phyloP scores from a whole-genome alignment of 805 yeast species.

The Suhomyces faveliae region DNA sequence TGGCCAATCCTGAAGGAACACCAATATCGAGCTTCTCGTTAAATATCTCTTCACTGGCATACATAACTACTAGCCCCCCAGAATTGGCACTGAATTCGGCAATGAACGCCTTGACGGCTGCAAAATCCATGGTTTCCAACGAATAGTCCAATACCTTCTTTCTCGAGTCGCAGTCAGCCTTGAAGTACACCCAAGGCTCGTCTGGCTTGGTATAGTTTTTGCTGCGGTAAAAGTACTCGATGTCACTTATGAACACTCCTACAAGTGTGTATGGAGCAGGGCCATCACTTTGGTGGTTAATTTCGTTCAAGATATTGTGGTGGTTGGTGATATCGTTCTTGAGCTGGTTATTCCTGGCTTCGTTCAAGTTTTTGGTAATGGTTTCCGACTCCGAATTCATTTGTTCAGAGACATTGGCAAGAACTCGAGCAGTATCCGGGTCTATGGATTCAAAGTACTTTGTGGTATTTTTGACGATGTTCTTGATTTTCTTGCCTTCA shows the following conservation, averaged over 20 bases:
- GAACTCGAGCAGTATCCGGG: conserved; percentile 15
- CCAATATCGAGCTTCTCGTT: conserved; percentile 3
- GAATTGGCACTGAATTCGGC: conserved; percentile 13
- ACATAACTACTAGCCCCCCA: conserved; percentile 16
- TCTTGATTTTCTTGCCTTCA: conserved; percentile 38
- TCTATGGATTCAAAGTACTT: conserved; percentile 15
- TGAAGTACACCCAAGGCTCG: conserved; percentile 24
- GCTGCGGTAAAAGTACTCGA: conserved; percentile 27
- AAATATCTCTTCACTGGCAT: conserved; percentile 15
- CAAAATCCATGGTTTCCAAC: conserved; percentile 20
- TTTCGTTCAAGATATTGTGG: conserved; percentile 17
- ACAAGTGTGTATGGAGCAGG: conserved; percentile 25
- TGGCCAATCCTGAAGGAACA: conserved; percentile 11
- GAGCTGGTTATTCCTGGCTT: conserved; percentile 15
- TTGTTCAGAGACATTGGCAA: conserved; percentile 18
- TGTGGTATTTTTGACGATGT: conserved; percentile 24
- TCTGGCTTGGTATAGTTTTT: conserved; percentile 10
- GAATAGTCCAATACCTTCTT: conserved; percentile 16
- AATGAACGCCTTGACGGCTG: conserved; percentile 16
- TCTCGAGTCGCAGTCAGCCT: conserved; percentile 8
- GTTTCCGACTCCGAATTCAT: conserved; percentile 14
- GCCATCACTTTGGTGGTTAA: neutral
- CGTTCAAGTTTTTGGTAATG: conserved; percentile 19
- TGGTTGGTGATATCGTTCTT: conserved; percentile 21
- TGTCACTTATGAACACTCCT: conserved; percentile 32